Base-by-base conservation (phyloP, 371 early-diverging fungal species). In the Umbelopsis sp. region DNA sequence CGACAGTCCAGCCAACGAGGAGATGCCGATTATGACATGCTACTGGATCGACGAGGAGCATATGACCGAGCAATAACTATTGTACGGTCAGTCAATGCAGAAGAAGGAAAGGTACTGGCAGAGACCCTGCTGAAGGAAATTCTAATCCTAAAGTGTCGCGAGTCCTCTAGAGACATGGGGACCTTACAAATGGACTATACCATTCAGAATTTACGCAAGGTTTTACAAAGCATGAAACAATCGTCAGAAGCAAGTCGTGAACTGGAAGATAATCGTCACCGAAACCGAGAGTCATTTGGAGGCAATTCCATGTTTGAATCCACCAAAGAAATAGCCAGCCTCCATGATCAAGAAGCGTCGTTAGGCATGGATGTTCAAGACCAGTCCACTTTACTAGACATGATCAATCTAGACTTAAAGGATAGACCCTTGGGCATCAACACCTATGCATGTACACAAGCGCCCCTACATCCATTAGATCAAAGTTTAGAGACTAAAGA, bases 161-260 rank as follows among this genome's bases (percentile, higher is more conserved):
- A 57, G 35, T 35, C 57, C 5, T 57, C 57, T 12, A 29, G 57
- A 0, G 57, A 57, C 35, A 18, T 32, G 29, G 57, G 57, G 12
- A 35, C 57, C 2, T 29, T 57, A n/a, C 57, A 37, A 35, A 57
- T 35, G 57, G 57, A 57, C 18, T 57, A 57, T 35, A 57, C 57
- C 6, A 57, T 35, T 29, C 57, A 57, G 18, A 57, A 57, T 18
- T 37, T 57, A 18, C 57, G 57, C 22, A 57, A 57, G n/a, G 57
- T 57, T 3, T 29, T 57, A 7, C 35, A 29, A 11, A 57, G 35
- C 18, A 57, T 35, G 57, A 57, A 57, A 16, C 11, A 18, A 48
- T 48, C 20, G 18, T 16, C 48, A 48, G 20, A 48, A 48, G 48
- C 20, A 48, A 20, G 48, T 18, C 48, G n/a, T 48, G 48, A 48